These are phyloP conservation scores for Amaranthus tricolor DNA, from an alignment of 179 eudicot genomes.

Conservation along the genomic window DNA sequence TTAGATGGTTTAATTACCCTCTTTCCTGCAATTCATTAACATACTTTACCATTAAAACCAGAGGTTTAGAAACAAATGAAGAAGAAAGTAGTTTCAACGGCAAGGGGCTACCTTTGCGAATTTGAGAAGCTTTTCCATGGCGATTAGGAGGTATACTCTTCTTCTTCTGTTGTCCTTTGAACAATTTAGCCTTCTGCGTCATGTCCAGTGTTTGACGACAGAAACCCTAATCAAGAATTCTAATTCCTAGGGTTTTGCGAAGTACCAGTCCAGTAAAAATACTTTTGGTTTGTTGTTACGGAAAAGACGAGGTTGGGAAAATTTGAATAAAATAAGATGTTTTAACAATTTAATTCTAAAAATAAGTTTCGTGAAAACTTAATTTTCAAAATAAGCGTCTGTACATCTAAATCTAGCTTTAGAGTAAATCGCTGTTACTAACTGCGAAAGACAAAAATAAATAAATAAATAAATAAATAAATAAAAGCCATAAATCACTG, in stretches of 20 bases:
- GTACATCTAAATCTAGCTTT: no score
- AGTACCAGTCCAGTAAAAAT: no score
- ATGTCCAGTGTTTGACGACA: slow-evolving; percentile 25
- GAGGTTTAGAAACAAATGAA: background rate
- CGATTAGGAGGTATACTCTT: slow-evolving; percentile 62
- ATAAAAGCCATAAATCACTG: no score
- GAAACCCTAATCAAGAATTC: background rate
- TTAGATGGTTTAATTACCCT: slow-evolving; percentile 67
- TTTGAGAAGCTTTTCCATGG: slow-evolving; percentile 62
- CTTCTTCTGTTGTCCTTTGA: slow-evolving; percentile 80
- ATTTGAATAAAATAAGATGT: no score
- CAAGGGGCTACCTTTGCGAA: slow-evolving; percentile 56
- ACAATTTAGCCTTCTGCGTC: slow-evolving; percentile 70
- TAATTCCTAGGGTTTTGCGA: slow-evolving; percentile 14
- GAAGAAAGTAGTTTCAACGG: background rate
- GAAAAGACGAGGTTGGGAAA: no score
- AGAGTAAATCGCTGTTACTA: no score
- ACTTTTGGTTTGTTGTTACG: no score
- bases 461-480: no score
- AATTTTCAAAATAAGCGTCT: no score
- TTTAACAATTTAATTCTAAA: no score
- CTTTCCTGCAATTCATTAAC: slow-evolving; percentile 49
- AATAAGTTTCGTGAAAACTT: no score
- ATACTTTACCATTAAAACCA: background rate
- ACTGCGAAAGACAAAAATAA: no score